phyloP scores from a whole-genome alignment of 768 basidiomycete species.

The Tylopilus sp. region DNA sequence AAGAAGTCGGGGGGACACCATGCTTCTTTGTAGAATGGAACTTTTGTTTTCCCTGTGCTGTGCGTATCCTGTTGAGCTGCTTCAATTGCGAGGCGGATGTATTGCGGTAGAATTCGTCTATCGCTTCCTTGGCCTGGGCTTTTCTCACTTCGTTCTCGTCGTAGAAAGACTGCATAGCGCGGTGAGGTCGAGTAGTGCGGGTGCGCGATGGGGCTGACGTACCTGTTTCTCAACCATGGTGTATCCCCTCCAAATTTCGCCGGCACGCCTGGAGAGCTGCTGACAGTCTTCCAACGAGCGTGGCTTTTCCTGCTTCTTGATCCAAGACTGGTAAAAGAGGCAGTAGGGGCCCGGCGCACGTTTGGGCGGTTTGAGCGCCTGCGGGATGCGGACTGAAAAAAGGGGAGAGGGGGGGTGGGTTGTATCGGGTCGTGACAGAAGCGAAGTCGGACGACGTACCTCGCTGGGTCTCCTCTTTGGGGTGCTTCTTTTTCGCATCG shows the following conservation, averaged over 20 bases:
- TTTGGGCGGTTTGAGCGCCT: slow-evolving; percentile 25
- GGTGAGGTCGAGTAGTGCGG: too few relatives aligned
- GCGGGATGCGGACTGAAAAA: slow-evolving; percentile 14
- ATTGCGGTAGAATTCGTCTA: slow-evolving; percentile 28
- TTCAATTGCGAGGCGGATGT: slow-evolving; percentile 18
- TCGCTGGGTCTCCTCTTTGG: slow-evolving; percentile 2
- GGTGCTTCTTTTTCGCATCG: not conserved
- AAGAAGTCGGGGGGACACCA: slow-evolving; percentile 14
- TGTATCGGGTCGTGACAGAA: too few relatives aligned
- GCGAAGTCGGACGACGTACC: too few relatives aligned
- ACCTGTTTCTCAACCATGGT: slow-evolving; percentile 37
- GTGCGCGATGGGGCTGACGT: too few relatives aligned
- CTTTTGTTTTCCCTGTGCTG: slow-evolving; percentile 23
- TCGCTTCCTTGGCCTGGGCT: slow-evolving; percentile 17
- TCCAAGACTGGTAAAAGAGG: slow-evolving; percentile 21
- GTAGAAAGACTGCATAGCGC: slow-evolving; percentile 23
- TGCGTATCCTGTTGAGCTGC: slow-evolving; percentile 33
- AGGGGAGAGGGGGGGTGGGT: slow-evolving; percentile 1
- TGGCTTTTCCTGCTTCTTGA: slow-evolving; percentile 3
- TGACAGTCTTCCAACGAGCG: not conserved
- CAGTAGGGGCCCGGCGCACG: slow-evolving; percentile 24
- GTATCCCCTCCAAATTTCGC: slow-evolving; percentile 30
- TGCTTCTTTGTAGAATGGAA: slow-evolving; percentile 1
- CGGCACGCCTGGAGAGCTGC: slow-evolving; percentile 19
- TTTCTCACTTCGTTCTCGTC: slow-evolving; percentile 19